A percentile compares a stretch with the other conserved stretches of the same genome.
phyloP scores from a whole-genome alignment of 2,329 filamentous ascomycete species.

The Cryphonectria radicalis region DNA sequence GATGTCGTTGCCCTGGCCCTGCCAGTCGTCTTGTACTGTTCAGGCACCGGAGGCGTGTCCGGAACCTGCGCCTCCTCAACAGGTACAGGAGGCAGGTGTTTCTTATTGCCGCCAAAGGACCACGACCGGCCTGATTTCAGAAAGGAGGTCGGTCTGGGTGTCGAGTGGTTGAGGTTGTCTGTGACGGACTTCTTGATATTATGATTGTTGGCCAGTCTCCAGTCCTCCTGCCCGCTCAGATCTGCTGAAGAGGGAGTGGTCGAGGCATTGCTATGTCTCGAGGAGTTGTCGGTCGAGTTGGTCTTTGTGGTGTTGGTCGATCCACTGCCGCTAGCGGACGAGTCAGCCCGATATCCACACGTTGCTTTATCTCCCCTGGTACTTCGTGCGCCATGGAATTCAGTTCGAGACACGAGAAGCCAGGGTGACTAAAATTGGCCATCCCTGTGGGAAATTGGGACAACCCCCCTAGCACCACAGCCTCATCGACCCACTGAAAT shows the following conservation, averaged over 20 bases:
- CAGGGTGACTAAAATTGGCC: slow-evolving; percentile 29
- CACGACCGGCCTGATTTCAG: slow-evolving; percentile 62
- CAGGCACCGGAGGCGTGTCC: slow-evolving; percentile 43
- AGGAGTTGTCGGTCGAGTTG: slow-evolving; percentile 63
- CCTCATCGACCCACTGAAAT: slow-evolving; percentile 21
- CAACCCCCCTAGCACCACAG: slow-evolving; percentile 18
- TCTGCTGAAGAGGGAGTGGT: slow-evolving; percentile 64
- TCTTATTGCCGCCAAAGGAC: slow-evolving; percentile 63
- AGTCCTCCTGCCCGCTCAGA: slow-evolving; percentile 46
- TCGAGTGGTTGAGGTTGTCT: slow-evolving; percentile 46
- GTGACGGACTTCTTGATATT: slow-evolving; percentile 43
- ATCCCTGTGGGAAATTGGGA: slow-evolving; percentile 28
- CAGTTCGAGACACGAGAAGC: slow-evolving; percentile 27
- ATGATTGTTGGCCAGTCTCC: slow-evolving; percentile 36
- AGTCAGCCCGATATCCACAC: slow-evolving; percentile 43
- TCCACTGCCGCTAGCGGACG: slow-evolving; percentile 56
- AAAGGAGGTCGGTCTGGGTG: slow-evolving; percentile 57
- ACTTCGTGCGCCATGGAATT: slow-evolving; percentile 29
- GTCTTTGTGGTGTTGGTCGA: slow-evolving; percentile 66
- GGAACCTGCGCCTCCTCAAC: slow-evolving; percentile 42
- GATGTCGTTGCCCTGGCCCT: slow-evolving; percentile 56
- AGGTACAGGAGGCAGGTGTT: slow-evolving; percentile 45
- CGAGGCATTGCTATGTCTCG: slow-evolving; percentile 65
- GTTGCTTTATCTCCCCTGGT: slow-evolving; percentile 30
- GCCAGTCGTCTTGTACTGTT: slow-evolving; percentile 36